Evolutionary conservation across 805 yeast genomes (phyloP), one percentile per base, ranked within the genome.

Genomic region (Sungouiozyma intestinalis): DNA sequence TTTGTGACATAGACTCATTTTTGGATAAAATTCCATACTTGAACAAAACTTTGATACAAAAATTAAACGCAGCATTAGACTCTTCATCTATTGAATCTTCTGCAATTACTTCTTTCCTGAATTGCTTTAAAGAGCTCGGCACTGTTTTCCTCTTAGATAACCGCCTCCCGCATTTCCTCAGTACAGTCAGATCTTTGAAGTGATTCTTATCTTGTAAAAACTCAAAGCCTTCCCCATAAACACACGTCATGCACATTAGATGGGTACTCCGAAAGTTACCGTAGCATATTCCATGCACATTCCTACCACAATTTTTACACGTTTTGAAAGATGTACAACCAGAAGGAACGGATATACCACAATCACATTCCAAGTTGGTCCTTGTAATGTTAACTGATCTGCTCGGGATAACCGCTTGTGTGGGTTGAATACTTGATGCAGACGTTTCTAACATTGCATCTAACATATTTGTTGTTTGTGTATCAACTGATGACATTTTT

Each of bases 211-310:
- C 11, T 16, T 24, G 7, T 15, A 11, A 17, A 2, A 9, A 14
- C 11, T 54, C 50, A 3, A 55, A 48, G 3, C 48, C 33, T 17
- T 54, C 24, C 8, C 46, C 48, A 19, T 49, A 44, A 18, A 59
- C 44, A 41, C 69, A 61, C 1, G 52, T 36, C 37, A 60, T 41
- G 42, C 65, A 65, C 43, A 50, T 42, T 29, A 54, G 35, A 40
- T 49, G 38, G 8, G 48, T 24, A 16, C 48, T 19, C 19, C 39
- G 36, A 7, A 15, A 33, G 33, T 48, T 53, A 4, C 66, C 69
- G 46, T 68, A 67, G 37, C 70, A 67, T 13, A 53, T 45, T 0
- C 60, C 52, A 46, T 68, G 72, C 5, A 67, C 50, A 7, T 34
- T 24, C 32, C 52, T 50, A 4, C 45, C 45, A 47, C 74, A 70